These are phyloP conservation scores for Astrothelium macrocarpum DNA, from an alignment of 495 filamentous ascomycete genomes.

Conservation along the genomic window DNA sequence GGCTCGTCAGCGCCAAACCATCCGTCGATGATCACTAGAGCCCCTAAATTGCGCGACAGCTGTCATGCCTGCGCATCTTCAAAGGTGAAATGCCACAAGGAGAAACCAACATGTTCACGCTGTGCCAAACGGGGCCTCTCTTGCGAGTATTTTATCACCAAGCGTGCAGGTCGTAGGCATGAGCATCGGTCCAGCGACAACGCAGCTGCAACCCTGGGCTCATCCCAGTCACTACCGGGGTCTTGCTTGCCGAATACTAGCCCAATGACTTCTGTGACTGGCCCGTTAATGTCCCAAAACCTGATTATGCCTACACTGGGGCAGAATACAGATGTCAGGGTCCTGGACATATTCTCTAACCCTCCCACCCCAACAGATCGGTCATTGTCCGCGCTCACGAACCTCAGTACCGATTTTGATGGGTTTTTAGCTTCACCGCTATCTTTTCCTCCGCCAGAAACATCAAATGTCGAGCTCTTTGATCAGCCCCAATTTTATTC, in stretches of 20 bases:
- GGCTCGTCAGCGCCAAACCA: too few relatives aligned
- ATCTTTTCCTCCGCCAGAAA: not conserved
- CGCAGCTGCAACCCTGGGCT: too few relatives aligned
- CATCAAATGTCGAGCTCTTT: not conserved
- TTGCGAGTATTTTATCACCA: constrained; percentile 57
- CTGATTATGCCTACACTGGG: too few relatives aligned
- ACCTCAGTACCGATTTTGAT: not conserved
- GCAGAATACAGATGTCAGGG: too few relatives aligned
- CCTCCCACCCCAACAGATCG: not conserved
- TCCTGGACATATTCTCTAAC: not conserved
- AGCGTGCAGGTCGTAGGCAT: not conserved
- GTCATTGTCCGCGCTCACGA: not conserved
- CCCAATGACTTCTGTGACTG: too few relatives aligned
- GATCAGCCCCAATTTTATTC: not conserved
- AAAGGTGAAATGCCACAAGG: constrained; percentile 83
- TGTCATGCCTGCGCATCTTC: not conserved
- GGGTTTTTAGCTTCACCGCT: not conserved
- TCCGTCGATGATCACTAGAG: too few relatives aligned
- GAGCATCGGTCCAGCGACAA: not conserved
- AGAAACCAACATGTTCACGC: constrained; percentile 67
- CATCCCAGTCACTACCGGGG: not conserved
- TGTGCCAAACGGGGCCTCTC: constrained; percentile 64
- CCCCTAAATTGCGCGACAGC: not conserved
- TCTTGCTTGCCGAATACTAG: too few relatives aligned
- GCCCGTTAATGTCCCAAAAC: too few relatives aligned